Conservation (phyloP, 2,329 filamentous ascomycete species). For the Exophiala dermatitidis region DNA sequence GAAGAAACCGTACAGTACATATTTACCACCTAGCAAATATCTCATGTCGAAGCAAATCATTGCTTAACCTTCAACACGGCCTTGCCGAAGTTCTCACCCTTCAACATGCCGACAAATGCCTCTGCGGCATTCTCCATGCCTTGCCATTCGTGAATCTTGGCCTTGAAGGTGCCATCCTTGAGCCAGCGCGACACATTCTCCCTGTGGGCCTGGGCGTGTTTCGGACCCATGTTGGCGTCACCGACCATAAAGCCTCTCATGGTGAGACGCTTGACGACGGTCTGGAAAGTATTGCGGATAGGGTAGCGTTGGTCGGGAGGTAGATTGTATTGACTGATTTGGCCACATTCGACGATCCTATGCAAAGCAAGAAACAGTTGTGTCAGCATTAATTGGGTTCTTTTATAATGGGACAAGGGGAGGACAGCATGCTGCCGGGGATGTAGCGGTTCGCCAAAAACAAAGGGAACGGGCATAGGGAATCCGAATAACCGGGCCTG, state of each 20-base stretch:
- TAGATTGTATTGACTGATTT: slow-evolving; percentile 70
- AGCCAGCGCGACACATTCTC: slow-evolving; percentile 70
- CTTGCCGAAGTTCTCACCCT: slow-evolving; percentile 81
- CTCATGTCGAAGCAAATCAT: too few species aligned
- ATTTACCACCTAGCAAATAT: too few species aligned
- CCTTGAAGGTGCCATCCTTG: slow-evolving; percentile 65
- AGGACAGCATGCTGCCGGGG: too few species aligned
- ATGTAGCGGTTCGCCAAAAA: too few species aligned
- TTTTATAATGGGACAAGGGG: neutral
- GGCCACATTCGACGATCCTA: slow-evolving; percentile 22
- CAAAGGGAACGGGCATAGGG: neutral
- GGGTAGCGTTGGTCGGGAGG: slow-evolving; percentile 52
- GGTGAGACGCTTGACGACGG: slow-evolving; percentile 60
- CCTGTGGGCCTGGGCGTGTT: slow-evolving; percentile 64
- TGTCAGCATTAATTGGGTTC: neutral
- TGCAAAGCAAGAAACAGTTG: neutral
- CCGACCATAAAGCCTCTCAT: slow-evolving; percentile 70
- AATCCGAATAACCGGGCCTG: neutral
- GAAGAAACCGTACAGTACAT: too few species aligned
- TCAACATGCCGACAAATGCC: slow-evolving; percentile 66
- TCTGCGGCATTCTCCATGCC: slow-evolving; percentile 72
- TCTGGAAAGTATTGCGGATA: slow-evolving; percentile 56
- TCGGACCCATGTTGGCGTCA: slow-evolving; percentile 58
- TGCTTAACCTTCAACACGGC: slow-evolving; percentile 60
- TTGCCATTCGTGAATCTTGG: slow-evolving; percentile 59